A percentile compares a stretch with the other conserved stretches of the same genome.
Conservation (phyloP, 2,329 filamentous ascomycete species). For the Colletotrichum sansevieriae region DNA sequence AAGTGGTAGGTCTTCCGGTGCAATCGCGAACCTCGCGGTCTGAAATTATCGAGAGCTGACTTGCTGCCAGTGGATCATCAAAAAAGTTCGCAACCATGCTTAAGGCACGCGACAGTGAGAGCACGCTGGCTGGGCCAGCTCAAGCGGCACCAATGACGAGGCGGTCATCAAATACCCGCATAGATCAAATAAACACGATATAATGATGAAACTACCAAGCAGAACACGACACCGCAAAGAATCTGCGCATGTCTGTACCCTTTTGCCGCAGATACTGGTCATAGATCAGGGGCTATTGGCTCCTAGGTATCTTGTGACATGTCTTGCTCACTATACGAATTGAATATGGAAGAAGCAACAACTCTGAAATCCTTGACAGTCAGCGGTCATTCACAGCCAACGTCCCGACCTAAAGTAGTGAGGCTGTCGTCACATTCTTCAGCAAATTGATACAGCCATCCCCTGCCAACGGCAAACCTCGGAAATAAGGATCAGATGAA, state of each 20-base stretch:
- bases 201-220: too few species aligned
- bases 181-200: neutral
- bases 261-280: too few species aligned
- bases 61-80: slow-evolving; percentile 72
- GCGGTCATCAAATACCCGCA: slow-evolving; percentile 17
- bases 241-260: neutral
- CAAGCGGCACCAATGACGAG: slow-evolving; percentile 14
- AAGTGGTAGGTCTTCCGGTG: slow-evolving; percentile 68
- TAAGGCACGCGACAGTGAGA: neutral
- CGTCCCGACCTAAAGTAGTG: neutral
- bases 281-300: too few species aligned
- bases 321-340: too few species aligned
- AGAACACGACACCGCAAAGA: too few species aligned
- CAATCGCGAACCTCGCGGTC: neutral
- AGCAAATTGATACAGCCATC: neutral
- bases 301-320: too few species aligned
- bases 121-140: neutral
- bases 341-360: too few species aligned
- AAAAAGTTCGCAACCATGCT: slow-evolving; percentile 62
- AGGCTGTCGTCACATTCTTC: neutral
- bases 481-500: slow-evolving; percentile 2
- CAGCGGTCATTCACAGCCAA: too few species aligned
- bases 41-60: slow-evolving; percentile 37
- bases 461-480: neutral
- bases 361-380: too few species aligned